A percentile compares a stretch with the other conserved stretches of the same genome.
Evolutionary conservation across 1,284 basidiomycete genomes (phyloP).

Genomic region (Macrocystidia cucumis): DNA sequence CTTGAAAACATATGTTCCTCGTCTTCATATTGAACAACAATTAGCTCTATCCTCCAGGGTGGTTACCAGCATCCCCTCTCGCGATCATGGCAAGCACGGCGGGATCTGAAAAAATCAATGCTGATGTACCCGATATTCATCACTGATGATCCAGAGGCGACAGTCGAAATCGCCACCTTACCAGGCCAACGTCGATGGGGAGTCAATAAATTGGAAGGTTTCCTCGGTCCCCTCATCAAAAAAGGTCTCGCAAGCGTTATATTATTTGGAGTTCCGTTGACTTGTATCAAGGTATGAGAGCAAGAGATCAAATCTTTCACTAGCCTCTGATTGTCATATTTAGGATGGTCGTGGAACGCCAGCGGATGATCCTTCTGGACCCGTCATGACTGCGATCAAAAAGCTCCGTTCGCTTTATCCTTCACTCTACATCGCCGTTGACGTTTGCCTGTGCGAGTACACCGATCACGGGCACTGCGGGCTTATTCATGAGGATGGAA

Average conservation of each 20-base stretch:
- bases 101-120: slow-evolving; percentile 81
- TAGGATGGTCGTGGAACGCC: slow-evolving; percentile 82
- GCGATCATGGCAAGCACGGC: slow-evolving; percentile 76
- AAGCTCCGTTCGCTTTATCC: slow-evolving; percentile 78
- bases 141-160: slow-evolving; percentile 84
- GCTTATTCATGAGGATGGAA: slow-evolving; percentile 65
- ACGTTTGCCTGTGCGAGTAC: slow-evolving; percentile 99
- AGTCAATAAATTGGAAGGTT: slow-evolving; percentile 83
- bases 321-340: background rate
- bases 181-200: slow-evolving; percentile 94
- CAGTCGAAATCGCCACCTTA: slow-evolving; percentile 67
- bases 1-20: background rate
- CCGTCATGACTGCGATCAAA: slow-evolving; percentile 88
- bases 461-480: slow-evolving; percentile 98
- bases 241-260: slow-evolving; percentile 93
- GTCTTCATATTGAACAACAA: slow-evolving; percentile 4
- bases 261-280: slow-evolving; percentile 91
- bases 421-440: slow-evolving; percentile 79
- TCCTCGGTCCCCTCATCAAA: slow-evolving; percentile 80
- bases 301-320: too few relatives aligned
- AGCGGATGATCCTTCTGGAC: slow-evolving; percentile 87
- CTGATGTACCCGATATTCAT: slow-evolving; percentile 98
- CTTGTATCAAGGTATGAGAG: slow-evolving; percentile 77
- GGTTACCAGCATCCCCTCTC: slow-evolving; percentile 89
- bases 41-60: slow-evolving; percentile 79